Conservation (phyloP, 495 filamentous ascomycete genomes). For the Saxophila tyrrhenica region DNA sequence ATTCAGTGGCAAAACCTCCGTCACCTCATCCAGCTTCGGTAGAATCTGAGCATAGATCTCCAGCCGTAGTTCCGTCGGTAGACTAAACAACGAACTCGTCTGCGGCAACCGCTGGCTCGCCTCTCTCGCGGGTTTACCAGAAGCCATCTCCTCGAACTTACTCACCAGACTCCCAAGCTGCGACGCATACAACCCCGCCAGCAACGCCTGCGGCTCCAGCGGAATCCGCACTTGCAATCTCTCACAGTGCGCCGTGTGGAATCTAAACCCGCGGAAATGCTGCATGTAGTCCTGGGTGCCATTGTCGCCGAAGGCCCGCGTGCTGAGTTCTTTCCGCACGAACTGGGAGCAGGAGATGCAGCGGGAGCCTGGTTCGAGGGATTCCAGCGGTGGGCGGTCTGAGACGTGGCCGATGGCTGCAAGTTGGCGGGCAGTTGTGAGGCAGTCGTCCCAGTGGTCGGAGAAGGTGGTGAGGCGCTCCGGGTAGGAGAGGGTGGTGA, state of each 20-base stretch:
- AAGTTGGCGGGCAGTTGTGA: conserved; percentile 6
- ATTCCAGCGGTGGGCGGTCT: conserved; percentile 14
- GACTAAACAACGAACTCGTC: conserved; percentile 7
- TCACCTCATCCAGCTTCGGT: not conserved
- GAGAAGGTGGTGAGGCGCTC: conserved; percentile 16
- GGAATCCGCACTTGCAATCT: conserved; percentile 13
- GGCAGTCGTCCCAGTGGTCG: conserved; percentile 13
- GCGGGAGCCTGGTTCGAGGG: conserved; percentile 15
- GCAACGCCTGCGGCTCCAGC: conserved; percentile 11
- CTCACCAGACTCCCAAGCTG: not conserved
- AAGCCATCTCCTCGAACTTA: not conserved
- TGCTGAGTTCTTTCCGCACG: conserved; percentile 5
- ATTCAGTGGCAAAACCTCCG: conserved; percentile 7
- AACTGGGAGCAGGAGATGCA: conserved; percentile 13
- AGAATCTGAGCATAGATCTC: conserved; percentile 13
- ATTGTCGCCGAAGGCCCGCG: conserved; percentile 5
- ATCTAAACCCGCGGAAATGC: conserved; percentile 1
- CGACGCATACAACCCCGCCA: not conserved
- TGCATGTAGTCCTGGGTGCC: not conserved
- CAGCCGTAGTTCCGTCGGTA: conserved; percentile 15
- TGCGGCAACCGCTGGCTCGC: not conserved
- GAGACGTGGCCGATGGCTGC: conserved; percentile 17
- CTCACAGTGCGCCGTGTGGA: conserved; percentile 10
- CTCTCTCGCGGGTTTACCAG: not conserved
- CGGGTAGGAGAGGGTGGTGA: conserved; percentile 2